Evolutionary conservation across 2,329 filamentous ascomycete genomes (phyloP).

Genomic region (Sphaerulina vaccinii): DNA sequence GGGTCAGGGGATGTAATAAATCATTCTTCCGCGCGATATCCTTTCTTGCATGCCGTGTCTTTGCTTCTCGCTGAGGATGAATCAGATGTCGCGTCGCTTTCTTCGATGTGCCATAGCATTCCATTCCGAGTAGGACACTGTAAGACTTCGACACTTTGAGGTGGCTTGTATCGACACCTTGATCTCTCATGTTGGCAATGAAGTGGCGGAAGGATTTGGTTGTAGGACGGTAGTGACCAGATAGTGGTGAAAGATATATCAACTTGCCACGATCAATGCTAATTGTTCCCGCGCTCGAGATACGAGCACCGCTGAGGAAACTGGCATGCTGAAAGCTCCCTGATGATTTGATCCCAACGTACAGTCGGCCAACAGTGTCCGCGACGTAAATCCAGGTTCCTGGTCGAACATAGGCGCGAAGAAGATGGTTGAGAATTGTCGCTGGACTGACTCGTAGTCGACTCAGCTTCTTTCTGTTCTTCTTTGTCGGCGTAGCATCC

Average conservation of each 20-base stretch:
- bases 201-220: conserved; percentile 79
- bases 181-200: conserved; percentile 66
- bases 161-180: conserved; percentile 72
- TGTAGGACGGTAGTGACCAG: conserved; percentile 81
- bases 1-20: conserved; percentile 3
- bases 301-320: conserved; percentile 78
- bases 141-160: conserved; percentile 71
- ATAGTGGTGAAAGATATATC: conserved; percentile 65
- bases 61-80: conserved; percentile 34
- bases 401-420: conserved; percentile 73
- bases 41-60: not conserved
- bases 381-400: conserved; percentile 93
- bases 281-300: conserved; percentile 78
- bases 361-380: conserved; percentile 78
- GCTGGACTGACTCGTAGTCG: conserved; percentile 67
- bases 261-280: conserved; percentile 77
- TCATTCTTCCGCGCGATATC: conserved; percentile 12
- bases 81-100: conserved; percentile 59
- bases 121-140: conserved; percentile 72
- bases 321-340: conserved; percentile 90
- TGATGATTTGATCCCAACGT: conserved; percentile 83
- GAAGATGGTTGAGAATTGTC: conserved; percentile 73
- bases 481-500: conserved; percentile 47
- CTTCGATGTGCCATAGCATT: conserved; percentile 72
- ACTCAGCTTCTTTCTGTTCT: conserved; percentile 38